These are phyloP conservation scores for Starmerella vaccinii DNA, from an alignment of 805 yeast species.

Conservation along the genomic window DNA sequence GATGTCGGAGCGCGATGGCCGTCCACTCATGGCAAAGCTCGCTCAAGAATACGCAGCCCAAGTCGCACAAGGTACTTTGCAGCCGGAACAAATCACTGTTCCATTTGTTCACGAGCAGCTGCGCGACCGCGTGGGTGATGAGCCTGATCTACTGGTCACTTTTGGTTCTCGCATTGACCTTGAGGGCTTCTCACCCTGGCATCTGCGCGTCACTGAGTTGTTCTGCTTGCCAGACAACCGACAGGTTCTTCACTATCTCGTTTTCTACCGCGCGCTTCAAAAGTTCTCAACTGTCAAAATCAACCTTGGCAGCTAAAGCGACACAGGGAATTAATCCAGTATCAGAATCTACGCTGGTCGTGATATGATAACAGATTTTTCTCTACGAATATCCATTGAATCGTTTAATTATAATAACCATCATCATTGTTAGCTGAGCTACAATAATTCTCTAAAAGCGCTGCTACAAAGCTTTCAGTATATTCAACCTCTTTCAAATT, in stretches of 20 bases:
- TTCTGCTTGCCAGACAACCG: slow-evolving; percentile 84
- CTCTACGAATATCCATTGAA: background rate
- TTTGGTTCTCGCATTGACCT: slow-evolving; percentile 82
- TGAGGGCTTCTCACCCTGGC: slow-evolving; percentile 98
- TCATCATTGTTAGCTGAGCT: slow-evolving; percentile 1
- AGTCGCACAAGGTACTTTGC: slow-evolving; percentile 50
- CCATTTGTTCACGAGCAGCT: slow-evolving; percentile 50
- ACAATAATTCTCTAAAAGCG: background rate
- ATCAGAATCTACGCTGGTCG: background rate
- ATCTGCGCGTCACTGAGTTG: slow-evolving; percentile 77
- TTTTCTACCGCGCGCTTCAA: slow-evolving; percentile 45
- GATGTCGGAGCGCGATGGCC: slow-evolving; percentile 70
- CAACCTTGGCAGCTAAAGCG: slow-evolving; percentile 66
- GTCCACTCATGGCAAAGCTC: slow-evolving; percentile 78
- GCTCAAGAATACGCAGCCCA: slow-evolving; percentile 77
- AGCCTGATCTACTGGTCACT: slow-evolving; percentile 77
- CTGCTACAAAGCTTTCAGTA: background rate
- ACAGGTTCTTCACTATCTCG: slow-evolving; percentile 64
- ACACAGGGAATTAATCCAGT: background rate
- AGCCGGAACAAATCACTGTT: slow-evolving; percentile 58
- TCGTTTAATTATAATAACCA: background rate
- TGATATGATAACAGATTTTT: background rate
- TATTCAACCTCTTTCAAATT: background rate
- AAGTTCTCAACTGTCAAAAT: slow-evolving; percentile 66
- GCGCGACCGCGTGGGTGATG: slow-evolving; percentile 67